Conservation (phyloP, 2,329 filamentous ascomycete species). For the Cytospora leucostoma region DNA sequence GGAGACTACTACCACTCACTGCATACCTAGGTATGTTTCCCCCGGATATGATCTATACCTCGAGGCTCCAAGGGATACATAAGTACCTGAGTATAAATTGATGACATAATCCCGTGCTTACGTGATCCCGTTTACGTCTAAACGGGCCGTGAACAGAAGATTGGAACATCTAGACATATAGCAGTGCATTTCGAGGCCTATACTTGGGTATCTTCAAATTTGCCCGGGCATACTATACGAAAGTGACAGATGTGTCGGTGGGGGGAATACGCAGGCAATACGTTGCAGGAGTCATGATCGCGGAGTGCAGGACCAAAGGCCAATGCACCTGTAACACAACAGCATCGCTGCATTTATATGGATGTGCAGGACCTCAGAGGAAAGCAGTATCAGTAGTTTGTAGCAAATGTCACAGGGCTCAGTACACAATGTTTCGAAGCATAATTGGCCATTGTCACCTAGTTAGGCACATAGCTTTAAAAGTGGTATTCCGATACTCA, state of each 20-base stretch:
- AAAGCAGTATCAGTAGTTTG: not conserved
- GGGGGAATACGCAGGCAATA: not conserved
- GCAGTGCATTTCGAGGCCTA: not conserved
- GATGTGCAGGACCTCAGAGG: not conserved
- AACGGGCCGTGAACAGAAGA: not conserved
- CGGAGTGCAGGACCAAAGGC: not conserved
- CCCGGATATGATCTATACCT: not conserved
- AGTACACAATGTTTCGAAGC: too few relatives aligned
- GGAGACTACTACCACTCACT: not conserved
- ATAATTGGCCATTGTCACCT: too few relatives aligned
- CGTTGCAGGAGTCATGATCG: not conserved
- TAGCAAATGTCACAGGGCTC: not conserved
- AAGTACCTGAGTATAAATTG: not conserved
- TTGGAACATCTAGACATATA: not conserved
- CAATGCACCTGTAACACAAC: not conserved
- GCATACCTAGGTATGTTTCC: not conserved
- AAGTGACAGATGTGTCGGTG: not conserved
- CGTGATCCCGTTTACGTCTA: not conserved
- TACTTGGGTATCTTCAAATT: not conserved
- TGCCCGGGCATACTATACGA: not conserved
- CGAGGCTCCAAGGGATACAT: not conserved
- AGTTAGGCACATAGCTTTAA: too few relatives aligned
- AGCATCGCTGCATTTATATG: not conserved
- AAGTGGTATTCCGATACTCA: too few relatives aligned
- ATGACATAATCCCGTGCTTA: not conserved